Evolutionary conservation across 2,329 filamentous ascomycete species (phyloP).

Genomic region (Penicillium oxalicum): DNA sequence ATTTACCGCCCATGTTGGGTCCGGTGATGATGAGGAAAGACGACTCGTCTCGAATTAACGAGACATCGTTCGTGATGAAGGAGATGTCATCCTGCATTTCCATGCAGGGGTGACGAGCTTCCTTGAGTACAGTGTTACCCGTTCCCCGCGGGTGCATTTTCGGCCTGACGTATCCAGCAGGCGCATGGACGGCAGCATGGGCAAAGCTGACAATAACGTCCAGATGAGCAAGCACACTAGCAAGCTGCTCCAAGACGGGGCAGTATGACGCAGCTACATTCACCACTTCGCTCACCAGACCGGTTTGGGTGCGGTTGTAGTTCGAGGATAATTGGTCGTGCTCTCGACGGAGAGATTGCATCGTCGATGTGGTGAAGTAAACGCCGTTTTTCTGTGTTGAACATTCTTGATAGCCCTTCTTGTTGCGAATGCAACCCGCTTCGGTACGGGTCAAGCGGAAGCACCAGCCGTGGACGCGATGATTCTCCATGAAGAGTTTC

Average conservation of each 20-base stretch:
- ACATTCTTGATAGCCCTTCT: slow-evolving; percentile 83
- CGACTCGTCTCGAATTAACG: slow-evolving; percentile 67
- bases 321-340: slow-evolving; percentile 90
- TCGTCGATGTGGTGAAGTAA: slow-evolving; percentile 83
- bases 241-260: slow-evolving; percentile 83
- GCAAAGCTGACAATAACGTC: slow-evolving; percentile 94
- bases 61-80: slow-evolving; percentile 97
- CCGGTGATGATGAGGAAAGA: slow-evolving; percentile 96
- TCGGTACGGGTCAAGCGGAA: slow-evolving; percentile 88
- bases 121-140: slow-evolving; percentile 82
- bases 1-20: slow-evolving; percentile 98
- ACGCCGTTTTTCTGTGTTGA: slow-evolving; percentile 99
- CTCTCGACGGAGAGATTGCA: slow-evolving; percentile 77
- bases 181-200: slow-evolving; percentile 87
- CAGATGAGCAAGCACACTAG: slow-evolving; percentile 80
- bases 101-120: slow-evolving; percentile 93
- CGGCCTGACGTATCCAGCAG: slow-evolving; percentile 82
- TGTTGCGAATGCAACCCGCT: slow-evolving; percentile 88
- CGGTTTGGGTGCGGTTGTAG: slow-evolving; percentile 90
- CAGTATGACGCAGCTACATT: slow-evolving; percentile 90
- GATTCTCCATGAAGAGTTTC: slow-evolving; percentile 96
- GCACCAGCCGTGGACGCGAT: slow-evolving; percentile 93
- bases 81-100: slow-evolving; percentile 98
- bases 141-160: slow-evolving; percentile 83
- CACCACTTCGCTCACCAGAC: slow-evolving; percentile 87